A percentile compares a stretch with the other conserved stretches of the same genome.
Conservation (phyloP, 768 basidiomycete species). For the Nevesoporus exiguus region DNA sequence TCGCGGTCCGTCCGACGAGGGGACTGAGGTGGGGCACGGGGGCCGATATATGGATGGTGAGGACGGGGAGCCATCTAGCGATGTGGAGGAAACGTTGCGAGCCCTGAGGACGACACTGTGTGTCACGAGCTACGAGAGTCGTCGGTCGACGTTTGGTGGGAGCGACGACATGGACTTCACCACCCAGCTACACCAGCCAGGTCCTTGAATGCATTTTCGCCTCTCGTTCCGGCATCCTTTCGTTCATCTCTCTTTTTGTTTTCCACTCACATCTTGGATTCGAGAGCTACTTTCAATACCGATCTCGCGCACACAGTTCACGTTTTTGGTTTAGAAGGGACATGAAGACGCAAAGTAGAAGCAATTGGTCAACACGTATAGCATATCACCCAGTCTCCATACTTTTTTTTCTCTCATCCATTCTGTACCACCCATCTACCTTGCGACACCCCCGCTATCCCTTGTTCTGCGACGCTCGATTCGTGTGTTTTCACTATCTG, state of each 20-base stretch:
- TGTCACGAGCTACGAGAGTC: conserved; percentile 11
- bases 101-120: conserved; percentile 7
- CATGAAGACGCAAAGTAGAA: conserved; percentile 6
- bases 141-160: conserved; percentile 26
- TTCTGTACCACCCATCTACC: not conserved
- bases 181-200: conserved; percentile 9
- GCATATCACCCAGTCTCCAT: conserved; percentile 9
- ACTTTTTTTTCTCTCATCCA: not conserved
- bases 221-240: not conserved
- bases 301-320: conserved; percentile 3
- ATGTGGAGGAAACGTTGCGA: conserved; percentile 15
- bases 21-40: not conserved
- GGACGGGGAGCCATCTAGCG: conserved; percentile 2
- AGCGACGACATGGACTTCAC: conserved; percentile 24
- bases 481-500: not conserved
- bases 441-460: conserved; percentile 12
- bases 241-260: not conserved
- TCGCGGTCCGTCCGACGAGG: not conserved
- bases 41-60: not conserved
- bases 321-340: conserved; percentile 7
- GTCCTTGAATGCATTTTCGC: conserved; percentile 5
- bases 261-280: conserved; percentile 8
- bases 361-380: conserved; percentile 8
- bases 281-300: conserved; percentile 3
- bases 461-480: not conserved